Evolutionary conservation across 2,329 filamentous ascomycete species (phyloP).

Genomic region (Colletotrichum musae): DNA sequence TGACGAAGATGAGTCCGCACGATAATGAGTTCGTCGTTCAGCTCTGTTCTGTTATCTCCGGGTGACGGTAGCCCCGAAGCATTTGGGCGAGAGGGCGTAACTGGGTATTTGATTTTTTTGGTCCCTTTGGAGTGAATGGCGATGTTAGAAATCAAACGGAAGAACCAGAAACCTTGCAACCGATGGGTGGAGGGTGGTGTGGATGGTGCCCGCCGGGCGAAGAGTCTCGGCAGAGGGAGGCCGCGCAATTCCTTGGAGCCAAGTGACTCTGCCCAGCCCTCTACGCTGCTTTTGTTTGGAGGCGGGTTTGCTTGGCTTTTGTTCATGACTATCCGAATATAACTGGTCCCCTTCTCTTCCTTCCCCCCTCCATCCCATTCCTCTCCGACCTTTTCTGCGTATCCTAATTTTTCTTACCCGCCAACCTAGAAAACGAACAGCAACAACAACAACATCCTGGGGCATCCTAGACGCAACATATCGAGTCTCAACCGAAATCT

Average conservation of each 20-base stretch:
- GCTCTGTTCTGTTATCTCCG: no score
- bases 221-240: conserved; percentile 23
- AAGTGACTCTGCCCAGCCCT: conserved; percentile 41
- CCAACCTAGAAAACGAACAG: no score
- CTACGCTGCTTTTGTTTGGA: conserved; percentile 30
- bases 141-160: no score
- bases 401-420: conserved; percentile 10
- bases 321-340: conserved; percentile 30
- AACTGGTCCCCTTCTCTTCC: conserved; percentile 28
- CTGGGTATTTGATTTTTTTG: no score
- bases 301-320: conserved; percentile 33
- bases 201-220: background rate
- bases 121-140: no score
- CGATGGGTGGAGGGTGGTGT: background rate
- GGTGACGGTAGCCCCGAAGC: no score
- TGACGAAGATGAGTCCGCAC: background rate
- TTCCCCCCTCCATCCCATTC: background rate
- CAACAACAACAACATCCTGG: no score
- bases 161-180: background rate
- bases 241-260: conserved; percentile 36
- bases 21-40: background rate
- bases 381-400: background rate
- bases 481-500: no score
- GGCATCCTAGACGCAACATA: no score
- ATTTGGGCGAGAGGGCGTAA: no score